Base-by-base conservation (phyloP, 192 early-diverging fungal genomes). In the Coemansia umbellata region DNA sequence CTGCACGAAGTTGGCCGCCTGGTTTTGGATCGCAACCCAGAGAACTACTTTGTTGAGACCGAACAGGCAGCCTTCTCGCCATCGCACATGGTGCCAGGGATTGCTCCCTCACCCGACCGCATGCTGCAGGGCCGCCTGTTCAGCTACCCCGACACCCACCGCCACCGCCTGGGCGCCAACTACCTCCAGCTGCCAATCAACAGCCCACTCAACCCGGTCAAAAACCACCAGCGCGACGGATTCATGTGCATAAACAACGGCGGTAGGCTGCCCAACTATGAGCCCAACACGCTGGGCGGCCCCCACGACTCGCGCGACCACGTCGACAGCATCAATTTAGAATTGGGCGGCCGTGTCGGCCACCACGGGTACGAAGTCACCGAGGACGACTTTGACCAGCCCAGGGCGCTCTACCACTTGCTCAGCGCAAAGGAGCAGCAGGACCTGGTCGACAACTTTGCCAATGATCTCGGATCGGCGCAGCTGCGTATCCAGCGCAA, bases 11-110 rank as follows among this genome's bases (percentile, higher is more conserved):
- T 85, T 49, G 86, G 86, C 22, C 81, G 79, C 52, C 69, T 88
- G 58, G 78, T 79, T 14, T 60, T 88, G 31, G 74, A 88, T 73
- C 74, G 77, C 62, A 84, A 83, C 68, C 81, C 81, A 37, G 80
- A 81, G 45, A 82, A 85, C 67, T 85, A 84, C 80, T 85, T 85
- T 76, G 77, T 82, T 43, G 81, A 87, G 63, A 74, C 65, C 50
- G 85, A 87, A 69, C 85, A 87, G 56, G 80, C 73, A 5, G 84
- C 82, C n/a, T 84, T 87, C 66, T 73, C 80, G 60, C 82, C 83
- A 21, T 83, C 83, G 23, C 69, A 81, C 58, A 63, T 87, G 64
- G 74, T 84, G 22, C 84, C 84, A 3, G 86, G 86, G 42, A 85
- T 88, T 37, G 82, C 81, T 23, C 68, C 80, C 36, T 74, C 79